Base-by-base conservation (phyloP, 2,329 filamentous ascomycete genomes). In the Xylariaceae sp. region DNA sequence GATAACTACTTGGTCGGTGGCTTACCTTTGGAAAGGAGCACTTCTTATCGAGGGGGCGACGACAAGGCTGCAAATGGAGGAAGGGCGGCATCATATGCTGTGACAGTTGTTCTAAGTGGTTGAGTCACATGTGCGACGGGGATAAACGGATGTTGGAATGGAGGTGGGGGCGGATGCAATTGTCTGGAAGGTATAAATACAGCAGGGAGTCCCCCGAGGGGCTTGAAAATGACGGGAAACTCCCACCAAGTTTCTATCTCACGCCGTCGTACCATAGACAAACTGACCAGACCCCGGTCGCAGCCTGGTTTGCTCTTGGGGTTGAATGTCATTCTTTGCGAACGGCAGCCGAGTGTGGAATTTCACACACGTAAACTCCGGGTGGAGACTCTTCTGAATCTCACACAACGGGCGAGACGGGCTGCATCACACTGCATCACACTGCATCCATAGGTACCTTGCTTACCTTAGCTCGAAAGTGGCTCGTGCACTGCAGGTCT, bases 121-220 rank as follows among this genome's bases (percentile, higher is more conserved):
- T 38, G 34, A 38, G 34, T 38, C 34, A 38, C 10, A 10, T 38
- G 13, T 28, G 22, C 22, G 22, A 28, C 34, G 34, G 34, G 34
- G 34, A 38, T 38, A 38, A 10, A 16, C 13, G 16, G 16, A 14
- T 38, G 42, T 7, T n/a, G 43, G 38, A 40, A n/a, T 45, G 42
- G 31, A 42, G 53, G 46, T 55, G 54, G 56, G 56, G 54, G 53
- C 54, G 56, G 51, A 48, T 18, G 28, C 13, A 43, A 12, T 18
- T 41, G 45, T 31, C 33, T 33, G 12, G 44, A 44, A 44, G 41
- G 38, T 58, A 58, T 58, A 72, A 67, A 70, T 60, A 57, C 57
- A 47, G 44, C 56, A 58, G 50, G 56, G 22, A 16, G 40, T 58
- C 62, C 62, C 60, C 53, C 51, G 42, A 42, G 28, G 34, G 46